Evolutionary conservation across 2,329 filamentous ascomycete genomes (phyloP).

Genomic region (Pestalotiopsis sp.): DNA sequence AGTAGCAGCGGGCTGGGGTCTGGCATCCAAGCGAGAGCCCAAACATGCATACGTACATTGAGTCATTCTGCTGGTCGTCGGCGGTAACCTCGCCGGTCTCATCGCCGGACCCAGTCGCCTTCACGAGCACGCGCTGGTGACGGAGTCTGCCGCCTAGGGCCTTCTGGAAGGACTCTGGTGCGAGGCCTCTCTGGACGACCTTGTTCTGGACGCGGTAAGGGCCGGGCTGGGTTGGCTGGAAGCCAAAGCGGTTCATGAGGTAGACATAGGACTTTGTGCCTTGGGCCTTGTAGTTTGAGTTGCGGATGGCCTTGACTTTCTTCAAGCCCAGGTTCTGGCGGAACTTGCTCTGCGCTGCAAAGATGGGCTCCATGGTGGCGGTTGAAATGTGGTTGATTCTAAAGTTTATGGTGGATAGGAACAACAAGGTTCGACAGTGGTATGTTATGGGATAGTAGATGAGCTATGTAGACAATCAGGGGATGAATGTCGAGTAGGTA

Average conservation of each 20-base stretch:
- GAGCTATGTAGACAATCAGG: background rate
- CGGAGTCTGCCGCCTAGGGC: slow-evolving; percentile 51
- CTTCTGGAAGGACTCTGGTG: slow-evolving; percentile 40
- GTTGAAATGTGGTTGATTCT: background rate
- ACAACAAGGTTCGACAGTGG: background rate
- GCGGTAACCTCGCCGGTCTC: slow-evolving; percentile 54
- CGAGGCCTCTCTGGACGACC: slow-evolving; percentile 50
- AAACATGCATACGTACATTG: slow-evolving; percentile 31
- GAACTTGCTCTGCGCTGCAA: slow-evolving; percentile 36
- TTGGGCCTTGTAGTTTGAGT: slow-evolving; percentile 60
- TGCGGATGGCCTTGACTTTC: slow-evolving; percentile 55
- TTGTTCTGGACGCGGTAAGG: slow-evolving; percentile 58
- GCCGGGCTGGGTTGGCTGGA: slow-evolving; percentile 63
- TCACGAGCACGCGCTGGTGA: slow-evolving; percentile 49
- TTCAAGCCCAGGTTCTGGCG: slow-evolving; percentile 37
- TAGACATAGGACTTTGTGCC: slow-evolving; percentile 67
- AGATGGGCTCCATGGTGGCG: slow-evolving; percentile 36
- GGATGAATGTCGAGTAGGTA: background rate
- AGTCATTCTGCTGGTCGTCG: slow-evolving; percentile 69
- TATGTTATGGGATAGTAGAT: background rate
- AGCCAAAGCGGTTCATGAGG: slow-evolving; percentile 63
- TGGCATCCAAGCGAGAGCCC: background rate
- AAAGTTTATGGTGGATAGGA: background rate
- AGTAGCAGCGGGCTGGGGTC: background rate
- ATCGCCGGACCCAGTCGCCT: slow-evolving; percentile 41